Base-by-base conservation (phyloP, 2,329 filamentous ascomycete genomes). In the Passalora sequoiae region DNA sequence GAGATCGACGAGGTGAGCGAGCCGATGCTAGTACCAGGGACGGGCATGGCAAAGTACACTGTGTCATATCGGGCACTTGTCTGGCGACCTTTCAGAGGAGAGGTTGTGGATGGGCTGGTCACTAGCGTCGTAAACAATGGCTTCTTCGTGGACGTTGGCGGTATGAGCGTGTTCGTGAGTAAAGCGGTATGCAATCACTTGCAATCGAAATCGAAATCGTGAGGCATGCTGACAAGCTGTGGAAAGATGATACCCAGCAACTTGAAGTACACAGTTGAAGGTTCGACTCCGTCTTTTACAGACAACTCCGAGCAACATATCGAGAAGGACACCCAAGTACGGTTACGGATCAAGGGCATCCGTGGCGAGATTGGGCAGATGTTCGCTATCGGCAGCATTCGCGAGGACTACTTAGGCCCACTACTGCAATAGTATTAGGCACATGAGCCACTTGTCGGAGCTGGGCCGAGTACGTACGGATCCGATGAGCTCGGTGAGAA, bases 321-420 rank as follows among this genome's bases (percentile, higher is more conserved):
- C 60, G 89, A 97, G 69, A 88, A 89, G 47, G 88, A 89, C 36
- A 94, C 89, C 12, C 91, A 95, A 58, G 81, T 98, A 51, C 86
- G 92, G 35, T 80, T 97, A 54, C 96, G 96, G 70, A 83, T 98
- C 52, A 87, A 96, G 58, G 92, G 92, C 67, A 86, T 91, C 38
- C 81, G 94, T 67, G 89, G 86, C 53, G 92, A 97, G 65, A 87
- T 97, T 39, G 88, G 87, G 50, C 84, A 87, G 64, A 94, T 98
- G 78, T 96, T 86, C 76, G 92, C 91, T 27, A 94, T 98, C 66
- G 92, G 89, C 48, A 97, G 88, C 56, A 96, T 98, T 71, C 95
- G 94, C 69, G 91, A 84, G 63, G 79, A 66, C 47, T 66, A 61
- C 41, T 55, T 66, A 13, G 63, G 63, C 20, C 41, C 41, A 29